A percentile compares a stretch with the other conserved stretches of the same genome.
These are phyloP conservation scores for Penicillium sp. DNA, from an alignment of 2,329 filamentous ascomycete species.

Conservation along the genomic window DNA sequence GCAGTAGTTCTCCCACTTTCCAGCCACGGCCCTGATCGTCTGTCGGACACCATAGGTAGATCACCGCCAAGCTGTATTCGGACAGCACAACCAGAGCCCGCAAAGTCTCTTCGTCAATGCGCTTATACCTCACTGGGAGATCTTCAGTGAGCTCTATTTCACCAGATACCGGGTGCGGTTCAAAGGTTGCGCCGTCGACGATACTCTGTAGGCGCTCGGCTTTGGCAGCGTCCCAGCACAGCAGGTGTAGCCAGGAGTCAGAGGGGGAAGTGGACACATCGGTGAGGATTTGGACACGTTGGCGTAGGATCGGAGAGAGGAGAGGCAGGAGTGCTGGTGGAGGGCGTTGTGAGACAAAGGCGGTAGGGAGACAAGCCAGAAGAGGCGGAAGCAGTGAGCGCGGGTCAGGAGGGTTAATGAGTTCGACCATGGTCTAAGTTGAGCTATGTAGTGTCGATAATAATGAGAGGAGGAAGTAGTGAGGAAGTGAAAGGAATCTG, in stretches of 20 bases:
- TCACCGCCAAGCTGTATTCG: slow-evolving; percentile 52
- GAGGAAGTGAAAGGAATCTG: slow-evolving; percentile 4
- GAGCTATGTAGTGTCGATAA: background rate
- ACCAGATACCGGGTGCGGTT: slow-evolving; percentile 60
- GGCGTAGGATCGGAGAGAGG: slow-evolving; percentile 59
- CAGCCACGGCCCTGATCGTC: slow-evolving; percentile 55
- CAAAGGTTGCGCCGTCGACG: slow-evolving; percentile 52
- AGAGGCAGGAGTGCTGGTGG: slow-evolving; percentile 58
- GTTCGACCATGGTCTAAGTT: slow-evolving; percentile 46
- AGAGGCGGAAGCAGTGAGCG: slow-evolving; percentile 56
- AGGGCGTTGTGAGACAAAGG: slow-evolving; percentile 55
- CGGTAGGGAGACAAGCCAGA: slow-evolving; percentile 58
- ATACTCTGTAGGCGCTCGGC: slow-evolving; percentile 51
- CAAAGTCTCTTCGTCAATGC: slow-evolving; percentile 58
- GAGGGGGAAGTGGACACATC: slow-evolving; percentile 39
- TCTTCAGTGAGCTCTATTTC: slow-evolving; percentile 59
- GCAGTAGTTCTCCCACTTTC: slow-evolving; percentile 56
- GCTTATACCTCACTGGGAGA: slow-evolving; percentile 52
- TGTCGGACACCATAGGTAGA: slow-evolving; percentile 58
- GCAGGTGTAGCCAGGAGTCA: slow-evolving; percentile 54
- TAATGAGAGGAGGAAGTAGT: background rate
- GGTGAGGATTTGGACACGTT: slow-evolving; percentile 55
- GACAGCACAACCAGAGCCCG: slow-evolving; percentile 50
- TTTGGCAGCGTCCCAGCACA: slow-evolving; percentile 54
- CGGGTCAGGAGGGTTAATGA: slow-evolving; percentile 52